Evolutionary conservation across 306 rosid genomes (phyloP).

Genomic region (Quercus dentata): DNA sequence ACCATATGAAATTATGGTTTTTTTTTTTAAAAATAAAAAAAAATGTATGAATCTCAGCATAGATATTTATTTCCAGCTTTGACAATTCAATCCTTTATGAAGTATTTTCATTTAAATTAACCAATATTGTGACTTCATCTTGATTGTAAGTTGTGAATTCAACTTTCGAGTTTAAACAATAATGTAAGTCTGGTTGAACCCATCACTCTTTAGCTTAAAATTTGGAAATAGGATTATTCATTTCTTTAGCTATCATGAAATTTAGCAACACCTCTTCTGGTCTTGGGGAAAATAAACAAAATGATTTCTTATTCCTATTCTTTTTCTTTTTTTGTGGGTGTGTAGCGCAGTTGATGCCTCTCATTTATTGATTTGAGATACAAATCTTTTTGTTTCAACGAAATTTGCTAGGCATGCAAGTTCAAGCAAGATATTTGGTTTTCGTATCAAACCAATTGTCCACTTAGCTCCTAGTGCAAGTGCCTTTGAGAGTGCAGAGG

Average conservation of each 20-base stretch:
- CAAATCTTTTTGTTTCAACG: slow-evolving; percentile 41
- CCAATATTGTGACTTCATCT: too few species aligned
- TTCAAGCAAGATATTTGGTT: slow-evolving; percentile 46
- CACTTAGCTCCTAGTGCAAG: slow-evolving; percentile 90
- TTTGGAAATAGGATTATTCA: too few species aligned
- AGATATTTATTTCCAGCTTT: too few species aligned
- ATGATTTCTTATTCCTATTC: neutral
- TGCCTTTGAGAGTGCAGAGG: slow-evolving; percentile 86
- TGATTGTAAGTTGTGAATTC: too few species aligned
- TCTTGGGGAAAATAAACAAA: neutral
- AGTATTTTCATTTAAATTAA: too few species aligned
- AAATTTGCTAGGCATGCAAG: slow-evolving; percentile 41
- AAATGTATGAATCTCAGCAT: too few species aligned
- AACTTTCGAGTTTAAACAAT: too few species aligned
- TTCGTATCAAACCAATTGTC: slow-evolving; percentile 54
- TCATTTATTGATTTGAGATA: neutral
- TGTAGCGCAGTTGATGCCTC: neutral
- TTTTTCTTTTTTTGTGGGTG: neutral
- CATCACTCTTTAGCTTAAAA: too few species aligned
- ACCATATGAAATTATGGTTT: too few species aligned
- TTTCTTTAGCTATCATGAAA: neutral
- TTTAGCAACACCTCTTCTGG: neutral
- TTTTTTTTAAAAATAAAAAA: too few species aligned
- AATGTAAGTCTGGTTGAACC: too few species aligned
- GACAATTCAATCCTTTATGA: too few species aligned